Base-by-base conservation (phyloP, 257 asterid genomes). In the Jacaranda mimosifolia region DNA sequence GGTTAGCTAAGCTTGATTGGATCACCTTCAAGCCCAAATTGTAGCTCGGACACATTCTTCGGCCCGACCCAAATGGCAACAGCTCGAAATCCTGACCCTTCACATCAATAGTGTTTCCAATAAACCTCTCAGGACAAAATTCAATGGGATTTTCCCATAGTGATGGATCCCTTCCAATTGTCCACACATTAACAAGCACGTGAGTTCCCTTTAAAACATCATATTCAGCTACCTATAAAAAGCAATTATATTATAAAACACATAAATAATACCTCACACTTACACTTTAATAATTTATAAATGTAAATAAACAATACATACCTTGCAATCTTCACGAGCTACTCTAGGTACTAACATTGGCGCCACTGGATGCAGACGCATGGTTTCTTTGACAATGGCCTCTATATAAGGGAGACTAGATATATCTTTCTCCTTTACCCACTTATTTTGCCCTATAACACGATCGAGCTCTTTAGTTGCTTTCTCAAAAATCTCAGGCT, bases 381-480 rank as follows among this genome's bases (percentile, higher is more conserved):
- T 87, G 1, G 92, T 87, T 57, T 87, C 90, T 64, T 87, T 87
- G 3, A 85, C 82, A 15, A 85, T 85, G 80, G 83, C 81, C 49
- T 85, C 80, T 8, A 85, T 40, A 68, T 56, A 85, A 4, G 91
- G 91, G 52, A 87, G 89, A 8, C 15, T 80, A 4, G 78, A 40
- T 3, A 83, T 80, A 5, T 87, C 89, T 3, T 59, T 65, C 74
- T 85, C 92, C 0, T 14, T 46, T 1, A 85, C 85, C 97, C 97
- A 91, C 12, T 77, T 77, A 36, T 80, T 63, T 17, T 42, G 78
- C 0, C 98, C 98, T 0, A 91, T 87, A 0, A 92, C 97, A 0
- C 90, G 63, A 62, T 91, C 99, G 0, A 94, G 83, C 60, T 92
- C 98, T 17, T 91, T 93, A 0, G 85, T 84, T 13, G 97, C 97